Percentiles rank a stretch among this genome's conserved stretches.
Evolutionary conservation across 192 early-diverging fungal species (phyloP).

Genomic region (Thoreauomyces humboldtii): DNA sequence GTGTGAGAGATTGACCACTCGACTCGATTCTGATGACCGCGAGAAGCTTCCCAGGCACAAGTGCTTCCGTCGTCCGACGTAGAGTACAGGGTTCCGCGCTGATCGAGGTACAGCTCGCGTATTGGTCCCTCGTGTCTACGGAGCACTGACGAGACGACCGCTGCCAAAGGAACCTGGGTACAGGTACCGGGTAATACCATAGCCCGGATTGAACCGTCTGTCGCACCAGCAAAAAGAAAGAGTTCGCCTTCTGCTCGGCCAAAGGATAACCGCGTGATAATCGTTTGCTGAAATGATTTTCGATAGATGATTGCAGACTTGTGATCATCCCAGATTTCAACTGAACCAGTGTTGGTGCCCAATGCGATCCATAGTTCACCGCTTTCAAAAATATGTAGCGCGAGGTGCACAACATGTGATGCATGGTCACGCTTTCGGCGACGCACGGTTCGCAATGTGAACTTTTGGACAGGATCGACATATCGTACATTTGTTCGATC

Average conservation of each 20-base stretch:
- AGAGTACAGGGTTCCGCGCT: constrained; percentile 1
- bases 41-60: not conserved
- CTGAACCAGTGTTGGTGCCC: constrained; percentile 4
- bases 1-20: not conserved
- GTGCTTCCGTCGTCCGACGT: constrained; percentile 16
- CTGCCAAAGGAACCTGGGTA: not conserved
- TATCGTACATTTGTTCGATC: too few species aligned
- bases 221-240: not conserved
- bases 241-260: not conserved
- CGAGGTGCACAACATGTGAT: too few species aligned
- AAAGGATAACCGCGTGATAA: not conserved
- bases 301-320: too few species aligned
- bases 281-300: too few species aligned
- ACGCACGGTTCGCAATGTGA: too few species aligned
- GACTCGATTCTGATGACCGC: not conserved
- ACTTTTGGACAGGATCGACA: too few species aligned
- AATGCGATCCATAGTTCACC: too few species aligned
- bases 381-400: too few species aligned
- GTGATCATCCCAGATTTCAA: constrained; percentile 22
- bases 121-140: constrained; percentile 1
- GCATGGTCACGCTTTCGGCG: too few species aligned
- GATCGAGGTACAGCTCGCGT: not conserved
- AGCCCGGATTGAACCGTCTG: not conserved
- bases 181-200: not conserved
- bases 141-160: not conserved